Evolutionary conservation across 768 basidiomycete species (phyloP), one percentile per base, ranked within the genome.

Genomic region (Porphyrellus cyaneotinctus): DNA sequence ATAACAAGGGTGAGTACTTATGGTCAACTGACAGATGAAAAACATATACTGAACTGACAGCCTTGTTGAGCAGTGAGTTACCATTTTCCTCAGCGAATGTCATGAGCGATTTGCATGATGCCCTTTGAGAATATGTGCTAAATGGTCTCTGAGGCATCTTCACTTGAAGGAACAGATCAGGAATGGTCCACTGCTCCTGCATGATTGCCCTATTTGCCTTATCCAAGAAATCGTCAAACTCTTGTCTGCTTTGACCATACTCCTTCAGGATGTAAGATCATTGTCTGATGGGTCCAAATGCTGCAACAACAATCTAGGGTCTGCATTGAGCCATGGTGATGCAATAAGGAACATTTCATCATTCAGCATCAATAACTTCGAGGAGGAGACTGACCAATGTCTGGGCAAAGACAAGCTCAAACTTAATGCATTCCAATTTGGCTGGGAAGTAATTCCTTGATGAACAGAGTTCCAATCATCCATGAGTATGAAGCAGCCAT

Each of bases 11-110:
- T 39, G 56, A 50, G 26, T 4, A 17, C 8, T 6, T 35, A 6
- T 44, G 53, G 43, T 32, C 18, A 46, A 30, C 33, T 0, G 24
- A 37, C 37, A 22, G 39, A 24, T 2, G 30, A 35, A 30, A 42
- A 14, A 6, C 23, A 58, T 81, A 58, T 63, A 92, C 90, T 53
- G 91, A 87, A 48, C 87, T 87, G 62, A 92, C 91, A 12, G 93
- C 91, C 71, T 95, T 95, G 75, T 97, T 97, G 53, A 95, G 74
- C 12, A 93, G 93, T 22, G 94, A 93, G 57, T 88, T 88, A 1
- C 77, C 75, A 75, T 95, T 95, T 61, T 95, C 93, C 57, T 94
- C 91, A 28, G 92, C 87, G 48, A 95, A 91, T 4, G 90, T 87
- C 14, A 88, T 84, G 51, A 95, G 94, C 6, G 91, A 93, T 62